phyloP scores from a whole-genome alignment of 257 asterid genomes.

The Salvia hispanica region DNA sequence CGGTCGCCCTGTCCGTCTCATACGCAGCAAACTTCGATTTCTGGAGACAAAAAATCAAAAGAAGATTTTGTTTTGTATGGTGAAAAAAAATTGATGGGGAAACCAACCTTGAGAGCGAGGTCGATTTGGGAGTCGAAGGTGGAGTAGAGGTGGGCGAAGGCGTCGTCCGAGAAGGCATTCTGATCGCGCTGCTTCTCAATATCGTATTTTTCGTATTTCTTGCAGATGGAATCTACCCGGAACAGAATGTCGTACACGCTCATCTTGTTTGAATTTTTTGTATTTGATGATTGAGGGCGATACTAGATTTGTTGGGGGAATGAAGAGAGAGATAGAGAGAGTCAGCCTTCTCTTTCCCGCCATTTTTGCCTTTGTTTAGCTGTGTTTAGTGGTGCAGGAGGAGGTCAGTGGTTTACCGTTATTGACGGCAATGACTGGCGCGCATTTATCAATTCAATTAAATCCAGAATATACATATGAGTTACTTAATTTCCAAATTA shows the following conservation, averaged over 20 bases:
- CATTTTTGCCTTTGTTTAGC: constrained; percentile 19
- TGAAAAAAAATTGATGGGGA: too few relatives aligned
- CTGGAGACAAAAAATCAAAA: constrained; percentile 27
- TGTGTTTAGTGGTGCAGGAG: constrained; percentile 29
- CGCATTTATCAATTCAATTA: constrained; percentile 2
- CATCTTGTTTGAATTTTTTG: constrained; percentile 41
- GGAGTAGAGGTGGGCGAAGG: constrained; percentile 71
- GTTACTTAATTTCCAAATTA: too few relatives aligned
- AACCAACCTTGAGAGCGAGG: constrained; percentile 54
- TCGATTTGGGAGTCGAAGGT: constrained; percentile 72
- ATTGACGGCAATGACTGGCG: constrained; percentile 43
- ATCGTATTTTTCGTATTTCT: constrained; percentile 84
- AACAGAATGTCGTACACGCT: constrained; percentile 78
- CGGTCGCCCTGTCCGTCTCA: constrained; percentile 83
- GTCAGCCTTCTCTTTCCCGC: constrained; percentile 26
- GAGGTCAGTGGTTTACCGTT: constrained; percentile 43
- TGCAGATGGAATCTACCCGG: constrained; percentile 73
- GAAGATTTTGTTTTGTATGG: too few relatives aligned
- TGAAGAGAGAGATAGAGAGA: constrained; percentile 29
- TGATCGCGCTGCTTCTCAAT: constrained; percentile 59
- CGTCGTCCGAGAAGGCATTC: constrained; percentile 57
- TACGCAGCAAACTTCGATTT: constrained; percentile 63
- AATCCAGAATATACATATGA: too few relatives aligned
- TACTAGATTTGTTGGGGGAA: constrained; percentile 12
- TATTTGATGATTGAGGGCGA: background rate